Evolutionary conservation across 805 yeast species (phyloP), one percentile per base, ranked within the genome.

Genomic region (Grigorovia jiainica): DNA sequence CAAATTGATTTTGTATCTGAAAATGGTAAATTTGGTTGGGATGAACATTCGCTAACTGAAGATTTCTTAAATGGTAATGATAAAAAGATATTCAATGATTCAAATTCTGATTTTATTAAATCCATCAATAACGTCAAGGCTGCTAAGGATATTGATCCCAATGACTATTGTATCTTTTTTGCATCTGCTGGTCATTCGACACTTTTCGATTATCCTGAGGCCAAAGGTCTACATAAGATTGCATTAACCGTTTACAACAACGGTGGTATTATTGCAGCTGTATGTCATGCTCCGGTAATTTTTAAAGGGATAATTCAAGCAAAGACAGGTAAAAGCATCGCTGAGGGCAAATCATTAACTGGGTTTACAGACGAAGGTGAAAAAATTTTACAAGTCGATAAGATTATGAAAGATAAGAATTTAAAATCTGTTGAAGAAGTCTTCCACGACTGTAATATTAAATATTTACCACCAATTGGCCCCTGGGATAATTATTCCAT

Each of bases 171-270:
- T 36, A 66, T 77, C 45, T 70, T 78, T 55, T 78, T 65, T 50
- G 82, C 80, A 33, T 71, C 82, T 38, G 86, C 77, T 39, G 86
- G 87, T 31, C 86, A 80, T 52, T 86, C 75, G 24, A 65, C 80
- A 23, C 48, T 71, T 33, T 75, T 69, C 48, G 86, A 79, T 56
- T 77, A 67, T 59, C 79, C 79, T 36, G 63, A 55, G 3, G 80
- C 81, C 13, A 58, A 54, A 5, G 66, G 54, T 15, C 59, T 78
- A 41, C 76, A 71, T 42, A 46, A 54, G 19, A 43, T 74, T 34
- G 79, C 77, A 17, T 58, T 64, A 23, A 60, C 63, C 18, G 69
- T 78, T 39, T 75, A 71, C 54, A 62, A 60, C 25, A 58, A 69
- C 17, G 75, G 73, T 32, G 83, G 82, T 38, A 70, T 76, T 32